Evolutionary conservation across 441 rosid genomes (phyloP).

Genomic region (Adansonia madagascariensis): DNA sequence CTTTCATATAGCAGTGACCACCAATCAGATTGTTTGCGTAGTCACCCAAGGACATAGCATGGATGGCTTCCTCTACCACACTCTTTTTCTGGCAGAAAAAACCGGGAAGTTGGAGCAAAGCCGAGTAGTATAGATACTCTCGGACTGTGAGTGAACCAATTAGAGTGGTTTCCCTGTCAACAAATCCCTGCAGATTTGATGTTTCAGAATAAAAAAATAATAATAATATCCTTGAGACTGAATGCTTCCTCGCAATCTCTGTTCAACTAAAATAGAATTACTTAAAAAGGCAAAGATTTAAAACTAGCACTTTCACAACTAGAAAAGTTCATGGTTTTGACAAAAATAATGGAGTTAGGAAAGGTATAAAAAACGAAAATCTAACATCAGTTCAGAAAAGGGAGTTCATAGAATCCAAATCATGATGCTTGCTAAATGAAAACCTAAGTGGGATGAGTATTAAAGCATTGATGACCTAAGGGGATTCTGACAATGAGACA

Average conservation of each 20-base stretch:
- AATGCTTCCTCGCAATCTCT: conserved; percentile 4
- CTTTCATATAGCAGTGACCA: conserved; percentile 96
- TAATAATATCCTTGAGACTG: not conserved
- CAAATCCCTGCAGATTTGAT: conserved; percentile 71
- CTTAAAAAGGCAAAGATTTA: not conserved
- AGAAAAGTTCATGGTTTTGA: not conserved
- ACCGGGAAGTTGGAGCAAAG: conserved; percentile 94
- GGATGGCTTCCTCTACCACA: conserved; percentile 98
- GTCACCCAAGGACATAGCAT: conserved; percentile 87
- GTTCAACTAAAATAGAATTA: conserved; percentile 12
- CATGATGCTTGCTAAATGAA: conserved; percentile 7
- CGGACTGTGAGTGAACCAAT: conserved; percentile 94
- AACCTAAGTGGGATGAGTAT: not conserved
- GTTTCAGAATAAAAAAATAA: conserved; percentile 11
- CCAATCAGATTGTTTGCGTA: conserved; percentile 93
- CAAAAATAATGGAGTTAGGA: not conserved
- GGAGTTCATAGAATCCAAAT: not conserved
- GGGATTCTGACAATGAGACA: not conserved
- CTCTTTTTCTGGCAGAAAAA: conserved; percentile 86
- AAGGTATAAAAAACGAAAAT: not conserved
- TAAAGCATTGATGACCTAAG: not conserved
- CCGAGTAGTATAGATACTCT: conserved; percentile 89
- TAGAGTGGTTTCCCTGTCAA: conserved; percentile 83
- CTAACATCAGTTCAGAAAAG: not conserved
- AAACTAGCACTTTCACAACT: not conserved